Evolutionary conservation across 108 stramenopile genomes (phyloP).

Genomic region (Schizochytrium sp.): DNA sequence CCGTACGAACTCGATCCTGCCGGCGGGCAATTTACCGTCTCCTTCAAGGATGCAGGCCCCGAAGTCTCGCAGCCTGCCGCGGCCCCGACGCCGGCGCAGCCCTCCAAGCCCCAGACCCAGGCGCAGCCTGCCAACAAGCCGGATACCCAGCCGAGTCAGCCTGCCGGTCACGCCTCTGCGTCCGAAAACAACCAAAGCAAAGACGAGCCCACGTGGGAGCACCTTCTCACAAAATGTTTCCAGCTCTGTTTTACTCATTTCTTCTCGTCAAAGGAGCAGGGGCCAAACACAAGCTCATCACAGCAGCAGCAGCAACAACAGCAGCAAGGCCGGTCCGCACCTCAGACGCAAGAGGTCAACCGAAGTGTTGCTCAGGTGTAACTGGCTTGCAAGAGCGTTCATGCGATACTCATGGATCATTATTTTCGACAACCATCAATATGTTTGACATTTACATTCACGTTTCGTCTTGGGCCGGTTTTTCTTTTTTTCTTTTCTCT

Average conservation of each 20-base stretch:
- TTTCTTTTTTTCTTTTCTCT: no score
- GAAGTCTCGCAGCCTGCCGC: neutral
- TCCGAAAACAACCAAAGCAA: neutral
- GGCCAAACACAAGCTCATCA: no score
- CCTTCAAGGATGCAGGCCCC: neutral
- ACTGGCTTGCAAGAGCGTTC: no score
- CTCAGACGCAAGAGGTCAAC: no score
- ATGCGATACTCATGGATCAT: no score
- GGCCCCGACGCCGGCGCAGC: no score
- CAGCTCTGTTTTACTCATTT: neutral
- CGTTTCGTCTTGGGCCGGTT: no score
- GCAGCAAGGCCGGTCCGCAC: no score
- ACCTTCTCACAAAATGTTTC: neutral
- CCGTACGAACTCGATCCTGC: neutral
- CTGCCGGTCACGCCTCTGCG: neutral
- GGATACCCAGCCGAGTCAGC: neutral
- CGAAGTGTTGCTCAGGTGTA: no score
- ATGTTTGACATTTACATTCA: no score
- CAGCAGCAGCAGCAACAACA: no score
- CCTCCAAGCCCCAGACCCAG: neutral
- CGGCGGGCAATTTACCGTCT: neutral
- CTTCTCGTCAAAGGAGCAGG: neutral
- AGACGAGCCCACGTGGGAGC: neutral
- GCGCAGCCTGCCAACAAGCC: neutral
- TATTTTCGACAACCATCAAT: no score